A percentile compares a stretch with the other conserved stretches of the same genome.
These are phyloP conservation scores for Metschnikowia shivogae DNA, from an alignment of 805 yeast genomes.

Conservation along the genomic window DNA sequence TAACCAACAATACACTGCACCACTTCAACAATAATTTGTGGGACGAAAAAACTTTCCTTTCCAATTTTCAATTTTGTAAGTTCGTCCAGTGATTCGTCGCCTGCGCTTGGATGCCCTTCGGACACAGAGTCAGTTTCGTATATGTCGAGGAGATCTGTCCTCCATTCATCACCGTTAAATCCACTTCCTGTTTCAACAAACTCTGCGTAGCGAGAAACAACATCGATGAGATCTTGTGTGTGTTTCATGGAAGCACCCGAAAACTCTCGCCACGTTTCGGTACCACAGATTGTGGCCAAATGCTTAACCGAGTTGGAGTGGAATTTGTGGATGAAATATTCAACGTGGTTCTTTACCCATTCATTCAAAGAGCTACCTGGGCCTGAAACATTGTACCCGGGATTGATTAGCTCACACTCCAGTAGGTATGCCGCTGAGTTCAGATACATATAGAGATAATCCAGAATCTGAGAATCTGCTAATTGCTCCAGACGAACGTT, in stretches of 20 bases:
- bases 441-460: slow-evolving; percentile 63
- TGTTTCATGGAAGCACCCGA: slow-evolving; percentile 41
- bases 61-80: slow-evolving; percentile 13
- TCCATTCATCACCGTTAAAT: slow-evolving; percentile 28
- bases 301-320: slow-evolving; percentile 49
- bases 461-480: slow-evolving; percentile 51
- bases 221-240: slow-evolving; percentile 24
- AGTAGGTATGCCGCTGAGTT: slow-evolving; percentile 65
- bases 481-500: slow-evolving; percentile 73
- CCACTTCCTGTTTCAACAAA: slow-evolving; percentile 21
- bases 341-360: slow-evolving; percentile 62
- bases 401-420: slow-evolving; percentile 78
- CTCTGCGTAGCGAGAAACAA: slow-evolving; percentile 23
- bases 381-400: slow-evolving; percentile 59
- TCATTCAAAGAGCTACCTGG: slow-evolving; percentile 52
- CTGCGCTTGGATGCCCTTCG: neutral
- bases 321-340: slow-evolving; percentile 51
- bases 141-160: slow-evolving; percentile 21
- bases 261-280: slow-evolving; percentile 78
- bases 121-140: slow-evolving; percentile 9
- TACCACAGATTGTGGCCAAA: slow-evolving; percentile 50
- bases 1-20: slow-evolving; percentile 44
- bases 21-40: slow-evolving; percentile 23
- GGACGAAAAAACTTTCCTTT: slow-evolving; percentile 26
- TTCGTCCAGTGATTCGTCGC: neutral